Evolutionary conservation across 306 rosid species (phyloP).

Genomic region (Trifolium repens): DNA sequence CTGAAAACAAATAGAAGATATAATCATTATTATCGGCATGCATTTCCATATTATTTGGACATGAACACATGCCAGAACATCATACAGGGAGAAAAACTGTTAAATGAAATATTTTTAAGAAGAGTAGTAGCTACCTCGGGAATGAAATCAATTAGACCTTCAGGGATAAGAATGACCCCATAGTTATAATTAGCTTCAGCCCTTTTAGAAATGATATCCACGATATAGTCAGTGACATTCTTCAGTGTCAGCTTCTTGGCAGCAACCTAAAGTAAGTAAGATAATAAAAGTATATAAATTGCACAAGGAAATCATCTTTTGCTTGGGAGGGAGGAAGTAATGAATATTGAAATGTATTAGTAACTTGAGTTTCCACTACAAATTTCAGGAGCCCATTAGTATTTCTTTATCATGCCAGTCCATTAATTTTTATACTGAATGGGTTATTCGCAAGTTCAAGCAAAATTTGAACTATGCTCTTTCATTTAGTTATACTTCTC

Average conservation of each 20-base stretch:
- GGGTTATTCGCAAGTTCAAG: background rate
- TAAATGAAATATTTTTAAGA: constrained; percentile 17
- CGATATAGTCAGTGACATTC: constrained; percentile 92
- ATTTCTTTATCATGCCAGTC: background rate
- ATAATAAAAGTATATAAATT: constrained; percentile 24
- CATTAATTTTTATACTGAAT: constrained; percentile 4
- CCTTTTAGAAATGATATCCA: constrained; percentile 77
- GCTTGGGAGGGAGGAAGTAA: constrained; percentile 19
- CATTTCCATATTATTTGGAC: constrained; percentile 17
- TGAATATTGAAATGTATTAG: constrained; percentile 8
- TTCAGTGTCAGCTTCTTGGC: constrained; percentile 87
- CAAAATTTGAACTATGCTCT: constrained; percentile 1
- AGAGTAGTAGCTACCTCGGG: constrained; percentile 74
- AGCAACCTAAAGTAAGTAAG: constrained; percentile 77
- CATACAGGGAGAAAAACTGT: constrained; percentile 13
- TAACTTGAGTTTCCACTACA: constrained; percentile 23
- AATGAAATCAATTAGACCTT: constrained; percentile 98
- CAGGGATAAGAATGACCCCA: constrained; percentile 97
- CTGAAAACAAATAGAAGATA: constrained; percentile 52
- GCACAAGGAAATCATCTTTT: constrained; percentile 15
- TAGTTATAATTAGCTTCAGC: constrained; percentile 84
- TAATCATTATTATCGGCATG: constrained; percentile 6
- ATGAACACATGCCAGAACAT: constrained; percentile 10
- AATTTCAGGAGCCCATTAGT: constrained; percentile 31
- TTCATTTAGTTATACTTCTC: constrained; percentile 7